Evolutionary conservation across 164 flowering plant genomes (phyloP), one percentile per base, ranked within the genome.

Genomic region (Cinnamomum chago): DNA sequence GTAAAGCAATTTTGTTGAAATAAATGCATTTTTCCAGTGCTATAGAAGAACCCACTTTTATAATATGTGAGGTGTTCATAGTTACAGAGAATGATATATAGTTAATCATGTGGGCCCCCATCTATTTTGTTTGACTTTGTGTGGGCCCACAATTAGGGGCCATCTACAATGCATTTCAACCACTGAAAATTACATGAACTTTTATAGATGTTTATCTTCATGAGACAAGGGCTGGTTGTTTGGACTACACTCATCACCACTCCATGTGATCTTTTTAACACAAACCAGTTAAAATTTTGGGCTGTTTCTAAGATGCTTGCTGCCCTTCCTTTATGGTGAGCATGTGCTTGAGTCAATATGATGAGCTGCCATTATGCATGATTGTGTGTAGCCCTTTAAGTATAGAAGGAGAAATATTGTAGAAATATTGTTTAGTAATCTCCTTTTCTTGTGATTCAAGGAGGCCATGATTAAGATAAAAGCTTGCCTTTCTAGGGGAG

Each of bases 331-430:
- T 66, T 66, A 30, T 66, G 69, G 69, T 15, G 10, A 30, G 69
- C 69, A 66, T 66, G 50, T 66, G 69, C 69, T 15, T 27, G 40
- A 66, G 28, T 66, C 18, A 10, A 66, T 66, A 66, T 25, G 69
- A 66, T 30, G 69, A 30, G 47, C 50, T 66, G 47, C 40, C 47
- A 28, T 30, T 17, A 15, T 17, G 47, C 10, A 30, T 66, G 60
- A 15, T 20, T 55, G n/a, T 15, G 60, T 20, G 15, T 55, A 55
- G 60, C 60, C 60, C 60, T 15, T 20, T 20, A 40, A 40, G 47
- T 40, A 40, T 40, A 40, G 11, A 40, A 7, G 47, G 47, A 40
- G 47, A 40, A 40, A 40, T 40, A 7, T 40, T 7, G 47, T 40
- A 55, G 20, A 55, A 55, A 15, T 55, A 55, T 55, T 55, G 20